These are phyloP conservation scores for Schizophyllum amplum DNA, from an alignment of 1,284 basidiomycete genomes.

Conservation along the genomic window DNA sequence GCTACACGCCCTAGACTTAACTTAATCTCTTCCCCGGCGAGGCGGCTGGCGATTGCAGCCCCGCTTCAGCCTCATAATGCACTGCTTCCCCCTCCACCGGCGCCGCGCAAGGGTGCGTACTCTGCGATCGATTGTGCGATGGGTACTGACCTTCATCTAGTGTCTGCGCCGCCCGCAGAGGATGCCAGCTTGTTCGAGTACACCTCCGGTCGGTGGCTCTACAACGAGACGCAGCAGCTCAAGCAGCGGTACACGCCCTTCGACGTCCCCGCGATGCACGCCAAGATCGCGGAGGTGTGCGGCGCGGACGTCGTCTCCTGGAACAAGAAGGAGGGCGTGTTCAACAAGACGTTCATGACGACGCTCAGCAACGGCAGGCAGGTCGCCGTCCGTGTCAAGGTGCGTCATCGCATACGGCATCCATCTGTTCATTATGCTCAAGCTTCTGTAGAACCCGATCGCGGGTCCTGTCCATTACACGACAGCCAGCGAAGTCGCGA, in stretches of 20 bases:
- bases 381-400: slow-evolving; percentile 2
- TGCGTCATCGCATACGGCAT: slow-evolving; percentile 13
- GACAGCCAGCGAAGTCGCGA: slow-evolving; percentile 33
- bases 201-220: slow-evolving; percentile 6
- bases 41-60: background rate
- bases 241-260: slow-evolving; percentile 1
- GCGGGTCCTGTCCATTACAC: slow-evolving; percentile 22
- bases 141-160: background rate
- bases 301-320: background rate
- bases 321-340: background rate
- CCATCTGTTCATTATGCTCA: slow-evolving; percentile 10
- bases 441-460: slow-evolving; percentile 10
- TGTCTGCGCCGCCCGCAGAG: background rate
- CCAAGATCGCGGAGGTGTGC: background rate
- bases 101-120: background rate
- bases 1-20: background rate
- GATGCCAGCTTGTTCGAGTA: background rate
- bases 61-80: background rate
- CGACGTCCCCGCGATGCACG: background rate
- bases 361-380: background rate
- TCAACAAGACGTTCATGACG: background rate
- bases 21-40: background rate
- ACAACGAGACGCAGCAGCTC: slow-evolving; percentile 3
- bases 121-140: background rate
- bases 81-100: background rate